Evolutionary conservation across 2,329 filamentous ascomycete genomes (phyloP).

Genomic region (Alternaria hordeiaustralica): DNA sequence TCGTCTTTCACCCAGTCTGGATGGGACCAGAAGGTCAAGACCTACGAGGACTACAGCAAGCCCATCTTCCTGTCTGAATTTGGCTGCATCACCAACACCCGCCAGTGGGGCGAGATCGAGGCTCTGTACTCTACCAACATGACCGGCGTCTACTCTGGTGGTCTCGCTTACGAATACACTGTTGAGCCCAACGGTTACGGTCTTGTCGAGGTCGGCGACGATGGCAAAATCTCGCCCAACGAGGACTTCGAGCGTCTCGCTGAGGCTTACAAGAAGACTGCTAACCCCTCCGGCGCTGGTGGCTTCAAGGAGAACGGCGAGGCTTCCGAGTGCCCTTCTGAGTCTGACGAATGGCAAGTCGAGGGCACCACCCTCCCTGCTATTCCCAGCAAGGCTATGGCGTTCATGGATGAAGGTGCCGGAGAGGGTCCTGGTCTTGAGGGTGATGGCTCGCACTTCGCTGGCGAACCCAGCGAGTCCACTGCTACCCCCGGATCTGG

Average conservation of each 20-base stretch:
- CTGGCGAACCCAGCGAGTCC: conserved; percentile 35
- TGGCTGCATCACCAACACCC: conserved; percentile 83
- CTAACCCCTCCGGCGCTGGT: conserved; percentile 62
- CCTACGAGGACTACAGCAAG: conserved; percentile 46
- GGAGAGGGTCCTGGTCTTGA: conserved; percentile 63
- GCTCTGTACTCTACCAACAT: conserved; percentile 83
- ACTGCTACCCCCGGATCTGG: conserved; percentile 40
- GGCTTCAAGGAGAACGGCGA: conserved; percentile 62
- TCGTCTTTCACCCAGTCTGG: conserved; percentile 72
- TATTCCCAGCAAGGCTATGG: conserved; percentile 62
- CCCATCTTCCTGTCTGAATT: conserved; percentile 89
- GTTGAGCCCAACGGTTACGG: conserved; percentile 71
- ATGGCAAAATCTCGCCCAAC: conserved; percentile 62
- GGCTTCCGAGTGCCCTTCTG: conserved; percentile 61
- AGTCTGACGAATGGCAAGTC: conserved; percentile 64
- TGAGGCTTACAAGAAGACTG: conserved; percentile 57
- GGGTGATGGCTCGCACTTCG: conserved; percentile 53
- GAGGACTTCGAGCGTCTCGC: conserved; percentile 68
- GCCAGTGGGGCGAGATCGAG: conserved; percentile 79
- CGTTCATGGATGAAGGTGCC: conserved; percentile 64
- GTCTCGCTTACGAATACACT: conserved; percentile 94
- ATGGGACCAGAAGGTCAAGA: conserved; percentile 66
- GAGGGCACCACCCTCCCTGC: conserved; percentile 59
- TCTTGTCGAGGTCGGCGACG: conserved; percentile 69
- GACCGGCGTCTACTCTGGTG: conserved; percentile 90